These are phyloP conservation scores for Linaria vulgaris DNA, from an alignment of 257 asterid genomes.

Conservation along the genomic window DNA sequence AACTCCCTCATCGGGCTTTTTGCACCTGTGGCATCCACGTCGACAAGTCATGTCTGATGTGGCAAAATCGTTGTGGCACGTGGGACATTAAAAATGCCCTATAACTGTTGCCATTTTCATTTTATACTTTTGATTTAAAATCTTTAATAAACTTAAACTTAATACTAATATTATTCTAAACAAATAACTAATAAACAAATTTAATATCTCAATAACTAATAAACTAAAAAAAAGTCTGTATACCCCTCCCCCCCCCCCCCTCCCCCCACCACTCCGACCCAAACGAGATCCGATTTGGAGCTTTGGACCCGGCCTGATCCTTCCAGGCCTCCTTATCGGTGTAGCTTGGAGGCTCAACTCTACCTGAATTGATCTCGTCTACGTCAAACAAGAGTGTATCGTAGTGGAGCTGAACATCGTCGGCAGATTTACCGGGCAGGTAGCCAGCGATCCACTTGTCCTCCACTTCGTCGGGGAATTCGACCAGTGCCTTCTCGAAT, in stretches of 20 bases:
- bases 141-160: no score
- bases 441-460: constrained; percentile 45
- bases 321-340: constrained; percentile 29
- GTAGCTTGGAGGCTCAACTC: constrained; percentile 43
- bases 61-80: no score
- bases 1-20: no score
- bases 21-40: no score
- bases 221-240: constrained; percentile 42
- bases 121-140: no score
- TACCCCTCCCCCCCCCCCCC: constrained; percentile 85
- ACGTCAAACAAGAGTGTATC: constrained; percentile 40
- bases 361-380: constrained; percentile 45
- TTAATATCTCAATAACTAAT: no score
- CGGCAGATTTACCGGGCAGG: constrained; percentile 35
- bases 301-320: constrained; percentile 25
- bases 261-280: constrained; percentile 49
- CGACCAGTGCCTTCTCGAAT: constrained; percentile 47
- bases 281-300: constrained; percentile 65
- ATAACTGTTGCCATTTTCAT: no score
- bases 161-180: no score
- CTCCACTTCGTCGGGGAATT: constrained; percentile 32
- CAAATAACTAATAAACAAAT: no score
- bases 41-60: no score
- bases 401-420: constrained; percentile 42
- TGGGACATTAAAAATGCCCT: no score